Conservation (phyloP, 1,139 yeast species). For the Chernovozyma aurita region DNA sequence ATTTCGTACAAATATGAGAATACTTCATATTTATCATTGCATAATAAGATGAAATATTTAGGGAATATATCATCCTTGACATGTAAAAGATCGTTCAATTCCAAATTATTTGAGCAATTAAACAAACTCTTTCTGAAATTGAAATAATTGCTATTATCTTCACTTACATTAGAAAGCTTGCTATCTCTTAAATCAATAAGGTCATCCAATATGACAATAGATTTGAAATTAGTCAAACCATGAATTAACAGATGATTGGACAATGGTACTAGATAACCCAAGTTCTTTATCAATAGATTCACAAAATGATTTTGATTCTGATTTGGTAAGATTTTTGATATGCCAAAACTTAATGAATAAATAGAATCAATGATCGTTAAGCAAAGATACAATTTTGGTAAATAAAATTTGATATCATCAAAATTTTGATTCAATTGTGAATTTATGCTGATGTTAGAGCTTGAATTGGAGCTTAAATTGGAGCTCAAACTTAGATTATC, state of each 20-base stretch:
- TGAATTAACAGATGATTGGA: background rate
- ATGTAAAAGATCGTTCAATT: background rate
- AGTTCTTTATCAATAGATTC: background rate
- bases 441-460: too few relatives aligned
- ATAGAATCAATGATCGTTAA: constrained; percentile 51
- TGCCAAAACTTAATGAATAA: constrained; percentile 55
- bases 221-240: constrained; percentile 14
- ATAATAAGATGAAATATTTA: constrained; percentile 9
- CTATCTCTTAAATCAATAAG: constrained; percentile 15
- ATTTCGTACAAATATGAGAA: constrained; percentile 28
- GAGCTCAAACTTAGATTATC: too few relatives aligned
- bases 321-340: constrained; percentile 31
- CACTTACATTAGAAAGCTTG: background rate
- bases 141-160: constrained; percentile 6
- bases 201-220: constrained; percentile 13
- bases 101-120: background rate
- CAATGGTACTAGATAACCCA: constrained; percentile 6
- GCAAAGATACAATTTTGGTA: constrained; percentile 48
- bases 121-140: constrained; percentile 4
- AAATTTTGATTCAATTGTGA: constrained; percentile 12
- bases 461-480: too few relatives aligned
- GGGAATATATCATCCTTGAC: constrained; percentile 2
- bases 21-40: constrained; percentile 24
- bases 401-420: constrained; percentile 37
- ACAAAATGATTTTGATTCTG: background rate